These are phyloP conservation scores for Nicotiana tabacum DNA, from an alignment of 257 asterid species.

Conservation along the genomic window DNA sequence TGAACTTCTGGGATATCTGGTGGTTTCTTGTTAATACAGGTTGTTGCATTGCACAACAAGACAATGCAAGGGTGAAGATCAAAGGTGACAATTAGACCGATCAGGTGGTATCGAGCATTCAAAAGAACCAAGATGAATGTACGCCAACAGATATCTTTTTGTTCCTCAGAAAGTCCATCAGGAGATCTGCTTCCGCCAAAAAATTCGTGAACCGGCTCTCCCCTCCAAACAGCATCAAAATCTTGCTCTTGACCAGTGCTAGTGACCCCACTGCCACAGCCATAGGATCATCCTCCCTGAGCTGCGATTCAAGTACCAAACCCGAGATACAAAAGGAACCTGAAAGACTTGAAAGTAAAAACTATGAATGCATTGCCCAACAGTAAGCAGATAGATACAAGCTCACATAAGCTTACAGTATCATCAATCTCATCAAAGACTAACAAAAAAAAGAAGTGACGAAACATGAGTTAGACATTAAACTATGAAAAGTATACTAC, in stretches of 20 bases:
- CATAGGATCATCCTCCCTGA: constrained; percentile 5
- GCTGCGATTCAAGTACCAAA: neutral
- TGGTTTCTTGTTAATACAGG: constrained; percentile 57
- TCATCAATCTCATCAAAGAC: constrained; percentile 28
- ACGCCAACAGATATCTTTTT: neutral
- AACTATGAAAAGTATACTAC: neutral
- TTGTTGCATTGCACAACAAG: constrained; percentile 65
- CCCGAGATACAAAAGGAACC: neutral
- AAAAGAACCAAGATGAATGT: no score
- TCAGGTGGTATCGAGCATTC: no score
- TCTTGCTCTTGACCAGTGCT: constrained; percentile 38
- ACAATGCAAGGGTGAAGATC: constrained; percentile 48
- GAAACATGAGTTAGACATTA: neutral
- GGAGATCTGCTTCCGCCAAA: constrained; percentile 63
- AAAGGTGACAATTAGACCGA: constrained; percentile 50
- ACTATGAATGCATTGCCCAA: neutral
- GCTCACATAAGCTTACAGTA: neutral
- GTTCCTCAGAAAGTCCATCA: neutral
- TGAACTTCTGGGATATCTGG: constrained; percentile 65
- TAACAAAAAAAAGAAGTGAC: neutral
- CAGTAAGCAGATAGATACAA: neutral
- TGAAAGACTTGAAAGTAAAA: neutral
- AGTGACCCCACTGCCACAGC: constrained; percentile 17
- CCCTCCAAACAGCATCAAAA: constrained; percentile 43
- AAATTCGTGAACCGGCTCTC: constrained; percentile 63